Evolutionary conservation across 148 eudicot genomes (phyloP).

Genomic region (Fagopyrum homotropicum): DNA sequence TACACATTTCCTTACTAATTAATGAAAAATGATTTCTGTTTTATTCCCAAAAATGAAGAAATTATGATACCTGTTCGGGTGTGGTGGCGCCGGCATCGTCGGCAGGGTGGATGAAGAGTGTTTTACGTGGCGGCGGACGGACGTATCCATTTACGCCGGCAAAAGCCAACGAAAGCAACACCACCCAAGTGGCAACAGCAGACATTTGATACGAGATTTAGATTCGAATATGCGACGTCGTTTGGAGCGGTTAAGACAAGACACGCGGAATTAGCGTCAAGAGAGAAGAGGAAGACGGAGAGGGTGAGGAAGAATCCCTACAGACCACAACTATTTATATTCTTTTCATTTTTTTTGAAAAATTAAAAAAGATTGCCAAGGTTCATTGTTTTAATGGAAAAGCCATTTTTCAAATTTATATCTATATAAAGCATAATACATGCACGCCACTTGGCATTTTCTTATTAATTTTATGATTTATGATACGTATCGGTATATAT

Average conservation of each 20-base stretch:
- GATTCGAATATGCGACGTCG: neutral
- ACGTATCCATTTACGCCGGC: neutral
- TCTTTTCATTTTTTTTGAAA: no score
- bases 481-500: no score
- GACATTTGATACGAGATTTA: neutral
- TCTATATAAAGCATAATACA: no score
- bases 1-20: neutral
- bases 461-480: no score
- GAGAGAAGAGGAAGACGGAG: no score
- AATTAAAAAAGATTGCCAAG: no score
- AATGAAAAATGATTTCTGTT: neutral
- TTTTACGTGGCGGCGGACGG: constrained; percentile 15
- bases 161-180: neutral
- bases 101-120: constrained; percentile 4
- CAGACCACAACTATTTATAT: no score
- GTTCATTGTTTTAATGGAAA: no score
- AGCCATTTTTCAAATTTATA: no score
- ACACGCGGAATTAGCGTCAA: no score
- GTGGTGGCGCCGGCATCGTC: neutral
- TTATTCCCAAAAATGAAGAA: neutral
- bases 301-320: no score
- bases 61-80: constrained; percentile 10
- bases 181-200: neutral
- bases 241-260: neutral
- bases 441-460: no score